These are phyloP conservation scores for Combretum micranthum DNA, from an alignment of 345 rosid genomes.

Conservation along the genomic window DNA sequence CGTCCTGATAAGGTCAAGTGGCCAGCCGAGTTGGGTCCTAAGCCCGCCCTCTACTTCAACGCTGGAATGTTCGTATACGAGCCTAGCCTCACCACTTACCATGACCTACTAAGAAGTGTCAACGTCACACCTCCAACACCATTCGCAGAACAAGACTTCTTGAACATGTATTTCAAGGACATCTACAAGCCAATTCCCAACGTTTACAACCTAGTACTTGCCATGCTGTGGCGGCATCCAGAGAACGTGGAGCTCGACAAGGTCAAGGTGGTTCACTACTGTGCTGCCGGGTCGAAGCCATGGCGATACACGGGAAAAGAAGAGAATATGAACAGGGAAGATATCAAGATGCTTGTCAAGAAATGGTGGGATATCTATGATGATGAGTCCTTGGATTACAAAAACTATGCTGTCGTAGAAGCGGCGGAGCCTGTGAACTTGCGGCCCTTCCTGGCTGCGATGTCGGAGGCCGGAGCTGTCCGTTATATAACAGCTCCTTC, in stretches of 20 bases:
- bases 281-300: constrained; percentile 54
- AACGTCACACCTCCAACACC: constrained; percentile 30
- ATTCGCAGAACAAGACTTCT: constrained; percentile 50
- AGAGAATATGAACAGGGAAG: constrained; percentile 43
- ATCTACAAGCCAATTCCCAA: constrained; percentile 28
- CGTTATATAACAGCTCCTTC: constrained; percentile 26
- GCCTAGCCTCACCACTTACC: constrained; percentile 27
- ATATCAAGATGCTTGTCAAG: constrained; percentile 34
- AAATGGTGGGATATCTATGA: constrained; percentile 47
- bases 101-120: constrained; percentile 20
- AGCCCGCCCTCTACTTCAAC: constrained; percentile 41
- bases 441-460: constrained; percentile 21
- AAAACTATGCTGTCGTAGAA: constrained; percentile 4
- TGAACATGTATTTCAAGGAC: constrained; percentile 38
- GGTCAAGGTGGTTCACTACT: constrained; percentile 41
- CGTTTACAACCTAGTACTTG: constrained; percentile 37
- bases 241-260: constrained; percentile 29
- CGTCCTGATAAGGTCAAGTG: constrained; percentile 35
- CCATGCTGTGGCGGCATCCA: constrained; percentile 54
- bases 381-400: constrained; percentile 38
- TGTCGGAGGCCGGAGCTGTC: constrained; percentile 21
- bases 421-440: constrained; percentile 2
- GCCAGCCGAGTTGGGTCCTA: constrained; percentile 23
- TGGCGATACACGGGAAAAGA: constrained; percentile 52
- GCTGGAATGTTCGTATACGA: constrained; percentile 37